These are phyloP conservation scores for Neurospora discreta DNA, from an alignment of 495 filamentous ascomycete genomes.

Conservation along the genomic window DNA sequence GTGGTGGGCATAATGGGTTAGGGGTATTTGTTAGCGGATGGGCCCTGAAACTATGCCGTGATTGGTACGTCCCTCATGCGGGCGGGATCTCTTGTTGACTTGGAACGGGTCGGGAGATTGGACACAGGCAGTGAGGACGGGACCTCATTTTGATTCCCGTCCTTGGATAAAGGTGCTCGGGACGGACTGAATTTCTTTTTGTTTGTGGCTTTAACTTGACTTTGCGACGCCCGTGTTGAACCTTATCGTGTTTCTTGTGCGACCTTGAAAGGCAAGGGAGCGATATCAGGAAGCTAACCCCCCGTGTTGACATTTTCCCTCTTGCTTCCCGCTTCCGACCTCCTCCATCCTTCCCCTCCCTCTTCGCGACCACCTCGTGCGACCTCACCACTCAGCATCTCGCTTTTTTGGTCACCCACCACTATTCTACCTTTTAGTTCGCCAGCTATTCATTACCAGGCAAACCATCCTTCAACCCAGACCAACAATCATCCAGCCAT, in stretches of 20 bases:
- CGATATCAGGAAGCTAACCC: no score
- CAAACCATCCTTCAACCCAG: neutral
- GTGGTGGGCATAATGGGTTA: neutral
- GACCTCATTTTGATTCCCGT: neutral
- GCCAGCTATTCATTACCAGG: neutral
- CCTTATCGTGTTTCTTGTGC: neutral
- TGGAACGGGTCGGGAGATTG: neutral
- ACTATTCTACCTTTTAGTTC: neutral
- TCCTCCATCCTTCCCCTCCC: neutral
- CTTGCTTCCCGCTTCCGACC: neutral
- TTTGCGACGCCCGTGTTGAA: neutral
- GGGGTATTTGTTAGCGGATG: neutral
- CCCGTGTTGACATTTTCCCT: no score
- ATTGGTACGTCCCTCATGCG: neutral
- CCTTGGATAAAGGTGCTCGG: neutral
- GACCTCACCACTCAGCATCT: neutral
- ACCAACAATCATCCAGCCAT: neutral
- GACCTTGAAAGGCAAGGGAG: neutral
- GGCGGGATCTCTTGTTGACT: no score
- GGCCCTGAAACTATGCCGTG: neutral
- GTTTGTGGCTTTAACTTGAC: no score
- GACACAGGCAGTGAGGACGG: neutral
- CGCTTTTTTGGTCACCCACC: neutral
- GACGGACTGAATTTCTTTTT: neutral
- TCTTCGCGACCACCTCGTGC: neutral